phyloP scores from a whole-genome alignment of 225 moss, liverwort and hornwort species.

The Sphagnum tenellum region DNA sequence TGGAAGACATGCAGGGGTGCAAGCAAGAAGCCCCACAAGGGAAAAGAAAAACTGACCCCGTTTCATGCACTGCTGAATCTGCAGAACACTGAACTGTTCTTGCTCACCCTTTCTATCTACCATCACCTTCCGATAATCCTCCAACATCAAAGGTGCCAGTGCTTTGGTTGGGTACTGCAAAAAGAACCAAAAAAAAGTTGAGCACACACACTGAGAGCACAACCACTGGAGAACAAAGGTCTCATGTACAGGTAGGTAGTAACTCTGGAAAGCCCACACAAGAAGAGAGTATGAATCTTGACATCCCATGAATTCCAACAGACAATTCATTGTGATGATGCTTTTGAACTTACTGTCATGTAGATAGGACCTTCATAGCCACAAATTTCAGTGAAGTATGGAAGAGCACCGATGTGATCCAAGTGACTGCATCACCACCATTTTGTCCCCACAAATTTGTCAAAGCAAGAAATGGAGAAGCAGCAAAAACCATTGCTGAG shows the following conservation, averaged over 20 bases:
- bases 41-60: conserved; percentile 27
- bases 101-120: conserved; percentile 97
- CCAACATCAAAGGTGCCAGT: conserved; percentile 91
- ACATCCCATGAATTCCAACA: too few species aligned
- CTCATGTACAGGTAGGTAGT: too few species aligned
- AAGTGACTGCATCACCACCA: conserved; percentile 54
- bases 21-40: too few species aligned
- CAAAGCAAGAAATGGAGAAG: too few species aligned
- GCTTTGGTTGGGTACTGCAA: conserved; percentile 97
- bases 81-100: conserved; percentile 76
- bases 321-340: too few species aligned
- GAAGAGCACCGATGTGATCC: conserved; percentile 94
- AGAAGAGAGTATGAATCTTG: too few species aligned
- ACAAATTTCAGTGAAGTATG: conserved; percentile 94
- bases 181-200: not conserved
- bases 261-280: too few species aligned
- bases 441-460: too few species aligned
- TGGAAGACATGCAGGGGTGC: too few species aligned
- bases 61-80: conserved; percentile 93
- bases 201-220: too few species aligned
- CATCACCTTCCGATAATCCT: conserved; percentile 96
- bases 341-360: conserved; percentile 69
- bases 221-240: too few species aligned
- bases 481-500: too few species aligned
- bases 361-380: conserved; percentile 95